Evolutionary conservation across 2,329 filamentous ascomycete genomes (phyloP), one percentile per base, ranked within the genome.

Genomic region (Blastomyces silverae): DNA sequence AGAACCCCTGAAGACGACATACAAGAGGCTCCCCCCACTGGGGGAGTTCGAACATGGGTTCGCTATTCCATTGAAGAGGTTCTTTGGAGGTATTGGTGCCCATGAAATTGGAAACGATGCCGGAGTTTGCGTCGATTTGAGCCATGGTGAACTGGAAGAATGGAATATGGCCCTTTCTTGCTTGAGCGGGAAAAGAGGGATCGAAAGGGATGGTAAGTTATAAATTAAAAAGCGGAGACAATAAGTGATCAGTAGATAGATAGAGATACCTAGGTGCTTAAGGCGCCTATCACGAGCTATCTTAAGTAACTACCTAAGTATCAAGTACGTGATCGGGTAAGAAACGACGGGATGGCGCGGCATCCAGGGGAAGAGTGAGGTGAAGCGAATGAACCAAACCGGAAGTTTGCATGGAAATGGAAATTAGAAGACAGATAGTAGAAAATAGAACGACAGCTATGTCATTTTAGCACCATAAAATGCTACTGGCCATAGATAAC

Each of bases 1-100:
- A 11, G 39, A 5, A 17, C 50, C 15, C 60, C 46, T 28, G 31
- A 57, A 15, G 17, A 59, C 4, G 17, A 13, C 55, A 48, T 64
- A 65, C 64, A 28, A 65, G 53, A 44, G 64, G 64, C n/a, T 65
- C 64, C 28, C 64, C 64, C 64, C 64, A 65, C 46, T 22, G 22
- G 11, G 64, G 64, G 7, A 65, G 60, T 42, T 65, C 52, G 48
- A 63, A 63, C 64, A 65, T 65, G 25, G 64, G 60, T 31, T 65
- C 57, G 53, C 64, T 65, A 37, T 65, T 62, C 64, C 64, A 65
- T 63, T 65, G 37, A 15, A 50, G 64, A 42, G 60, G 17, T 11
- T 58, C 52, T 39, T 56, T 34, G 10, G 53, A 22, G n/a, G 42
- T 13, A 31, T 56, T 65, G 44, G 17, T 44, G 15, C 44, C 15